Conservation (phyloP, 2,329 filamentous ascomycete species). For the Aspergillus caelatus region DNA sequence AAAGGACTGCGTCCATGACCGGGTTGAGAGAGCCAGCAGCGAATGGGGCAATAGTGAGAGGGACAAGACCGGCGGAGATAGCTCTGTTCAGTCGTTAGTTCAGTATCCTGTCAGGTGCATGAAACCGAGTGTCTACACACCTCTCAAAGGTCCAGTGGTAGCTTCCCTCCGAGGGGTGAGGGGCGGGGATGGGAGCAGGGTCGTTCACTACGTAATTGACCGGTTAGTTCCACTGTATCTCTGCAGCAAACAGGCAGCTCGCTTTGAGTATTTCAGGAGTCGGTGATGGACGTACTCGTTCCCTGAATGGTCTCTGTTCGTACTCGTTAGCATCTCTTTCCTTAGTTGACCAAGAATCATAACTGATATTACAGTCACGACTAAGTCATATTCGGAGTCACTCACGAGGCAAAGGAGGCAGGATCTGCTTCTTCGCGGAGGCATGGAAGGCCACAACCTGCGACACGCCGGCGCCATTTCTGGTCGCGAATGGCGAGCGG, state of each 20-base stretch:
- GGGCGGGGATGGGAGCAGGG: constrained; percentile 71
- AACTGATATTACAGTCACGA: background rate
- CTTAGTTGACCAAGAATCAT: constrained; percentile 1
- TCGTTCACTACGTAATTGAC: constrained; percentile 71
- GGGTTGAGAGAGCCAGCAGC: constrained; percentile 91
- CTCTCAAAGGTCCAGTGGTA: constrained; percentile 99
- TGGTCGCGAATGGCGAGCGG: constrained; percentile 37
- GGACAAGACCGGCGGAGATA: constrained; percentile 78
- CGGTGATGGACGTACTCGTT: constrained; percentile 60
- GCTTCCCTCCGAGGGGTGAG: constrained; percentile 80
- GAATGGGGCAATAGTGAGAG: constrained; percentile 87
- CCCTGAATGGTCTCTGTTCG: constrained; percentile 71
- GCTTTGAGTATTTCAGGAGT: background rate
- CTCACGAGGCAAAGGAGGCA: constrained; percentile 85
- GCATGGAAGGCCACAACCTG: constrained; percentile 84
- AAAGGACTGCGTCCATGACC: constrained; percentile 80
- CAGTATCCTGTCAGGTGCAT: constrained; percentile 1
- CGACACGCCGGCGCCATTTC: constrained; percentile 40
- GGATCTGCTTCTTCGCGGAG: constrained; percentile 71
- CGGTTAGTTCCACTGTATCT: constrained; percentile 18
- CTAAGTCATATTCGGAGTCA: constrained; percentile 24
- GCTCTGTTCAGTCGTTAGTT: constrained; percentile 53
- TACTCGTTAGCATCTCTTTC: constrained; percentile 47
- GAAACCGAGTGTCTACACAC: constrained; percentile 39
- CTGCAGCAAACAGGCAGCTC: background rate